These are phyloP conservation scores for Penicillium paxilli DNA, from an alignment of 495 filamentous ascomycete genomes.

Conservation along the genomic window DNA sequence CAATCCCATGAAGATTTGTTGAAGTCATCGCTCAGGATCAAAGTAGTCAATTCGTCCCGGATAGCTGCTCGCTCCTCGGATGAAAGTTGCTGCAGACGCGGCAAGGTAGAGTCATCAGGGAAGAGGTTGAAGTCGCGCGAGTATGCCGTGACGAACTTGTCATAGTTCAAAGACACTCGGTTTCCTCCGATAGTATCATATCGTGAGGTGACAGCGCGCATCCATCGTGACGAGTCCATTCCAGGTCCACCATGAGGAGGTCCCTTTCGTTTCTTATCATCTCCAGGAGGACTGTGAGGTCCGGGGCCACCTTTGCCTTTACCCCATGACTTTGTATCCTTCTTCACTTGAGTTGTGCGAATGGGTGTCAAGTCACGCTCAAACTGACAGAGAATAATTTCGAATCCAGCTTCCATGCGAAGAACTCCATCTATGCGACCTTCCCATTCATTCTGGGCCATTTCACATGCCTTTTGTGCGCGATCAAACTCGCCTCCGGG, in stretches of 20 bases:
- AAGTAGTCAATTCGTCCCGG: slow-evolving; percentile 37
- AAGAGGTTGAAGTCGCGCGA: slow-evolving; percentile 57
- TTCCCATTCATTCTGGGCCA: slow-evolving; percentile 47
- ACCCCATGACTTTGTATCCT: slow-evolving; percentile 1
- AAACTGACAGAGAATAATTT: slow-evolving; percentile 69
- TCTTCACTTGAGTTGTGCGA: slow-evolving; percentile 29
- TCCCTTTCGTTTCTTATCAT: slow-evolving; percentile 15
- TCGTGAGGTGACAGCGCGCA: slow-evolving; percentile 49
- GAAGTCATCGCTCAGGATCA: slow-evolving; percentile 32
- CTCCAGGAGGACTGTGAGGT: slow-evolving; percentile 2
- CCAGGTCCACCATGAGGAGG: slow-evolving; percentile 8
- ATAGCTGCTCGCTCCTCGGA: slow-evolving; percentile 39
- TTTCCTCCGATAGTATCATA: slow-evolving; percentile 58
- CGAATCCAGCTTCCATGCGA: slow-evolving; percentile 69
- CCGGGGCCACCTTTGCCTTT: background rate
- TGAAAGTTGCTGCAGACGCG: slow-evolving; percentile 43
- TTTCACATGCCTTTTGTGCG: slow-evolving; percentile 49
- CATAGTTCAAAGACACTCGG: slow-evolving; percentile 58
- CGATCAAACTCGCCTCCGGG: slow-evolving; percentile 39
- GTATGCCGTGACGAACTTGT: slow-evolving; percentile 59
- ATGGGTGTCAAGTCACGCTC: slow-evolving; percentile 36
- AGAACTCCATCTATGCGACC: slow-evolving; percentile 58
- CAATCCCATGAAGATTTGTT: slow-evolving; percentile 44
- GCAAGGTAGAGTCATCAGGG: slow-evolving; percentile 32
- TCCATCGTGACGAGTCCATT: slow-evolving; percentile 19